These are phyloP conservation scores for Pichiaceae sp. DNA, from an alignment of 1,139 yeast genomes.

Conservation along the genomic window DNA sequence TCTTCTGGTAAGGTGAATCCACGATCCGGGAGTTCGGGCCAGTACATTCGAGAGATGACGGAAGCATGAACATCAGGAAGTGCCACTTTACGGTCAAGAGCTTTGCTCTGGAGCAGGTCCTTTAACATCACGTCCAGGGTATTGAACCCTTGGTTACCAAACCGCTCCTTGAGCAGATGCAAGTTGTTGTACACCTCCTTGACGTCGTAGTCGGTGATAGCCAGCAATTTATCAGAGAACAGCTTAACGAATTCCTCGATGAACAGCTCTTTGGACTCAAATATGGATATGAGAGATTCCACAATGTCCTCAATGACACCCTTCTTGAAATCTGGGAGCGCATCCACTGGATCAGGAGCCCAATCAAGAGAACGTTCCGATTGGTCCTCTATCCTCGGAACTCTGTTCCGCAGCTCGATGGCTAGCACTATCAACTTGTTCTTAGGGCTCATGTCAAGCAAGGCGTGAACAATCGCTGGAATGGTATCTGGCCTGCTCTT, in stretches of 20 bases:
- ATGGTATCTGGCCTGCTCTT: constrained; percentile 71
- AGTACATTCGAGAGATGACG: constrained; percentile 32
- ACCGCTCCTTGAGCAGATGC: constrained; percentile 50
- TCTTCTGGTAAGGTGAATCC: constrained; percentile 38
- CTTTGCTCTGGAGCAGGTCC: constrained; percentile 55
- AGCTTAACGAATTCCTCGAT: constrained; percentile 61
- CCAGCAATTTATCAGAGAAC: constrained; percentile 55
- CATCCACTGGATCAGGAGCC: constrained; percentile 92
- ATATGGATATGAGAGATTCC: constrained; percentile 64
- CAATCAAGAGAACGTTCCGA: constrained; percentile 43
- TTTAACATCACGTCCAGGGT: constrained; percentile 78
- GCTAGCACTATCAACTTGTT: constrained; percentile 44
- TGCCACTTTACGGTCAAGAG: constrained; percentile 24
- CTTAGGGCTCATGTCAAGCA: constrained; percentile 40
- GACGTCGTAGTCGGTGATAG: constrained; percentile 37
- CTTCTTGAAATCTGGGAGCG: constrained; percentile 74
- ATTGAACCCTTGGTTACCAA: constrained; percentile 59
- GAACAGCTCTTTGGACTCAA: constrained; percentile 71
- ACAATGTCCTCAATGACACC: constrained; percentile 60
- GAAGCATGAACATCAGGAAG: constrained; percentile 26
- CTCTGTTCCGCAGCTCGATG: constrained; percentile 34
- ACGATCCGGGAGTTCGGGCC: constrained; percentile 41
- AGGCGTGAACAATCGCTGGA: constrained; percentile 59
- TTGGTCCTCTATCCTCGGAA: constrained; percentile 10
- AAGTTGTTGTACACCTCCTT: constrained; percentile 34